phyloP scores from a whole-genome alignment of 2,329 filamentous ascomycete species.

The Neonectria sp. region DNA sequence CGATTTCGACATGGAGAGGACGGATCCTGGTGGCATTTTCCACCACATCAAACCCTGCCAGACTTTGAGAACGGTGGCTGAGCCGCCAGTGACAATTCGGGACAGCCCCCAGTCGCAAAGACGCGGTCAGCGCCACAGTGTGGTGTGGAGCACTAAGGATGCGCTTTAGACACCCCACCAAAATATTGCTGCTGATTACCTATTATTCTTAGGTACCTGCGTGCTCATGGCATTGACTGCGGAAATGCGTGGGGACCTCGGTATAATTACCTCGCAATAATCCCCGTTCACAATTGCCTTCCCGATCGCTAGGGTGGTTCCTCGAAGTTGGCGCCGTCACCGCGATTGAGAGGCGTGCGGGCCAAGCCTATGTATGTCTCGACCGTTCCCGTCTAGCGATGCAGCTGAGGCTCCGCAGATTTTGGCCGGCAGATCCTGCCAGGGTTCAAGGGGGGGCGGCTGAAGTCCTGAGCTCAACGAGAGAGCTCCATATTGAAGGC shows the following conservation, averaged over 20 bases:
- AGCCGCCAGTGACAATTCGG: neutral
- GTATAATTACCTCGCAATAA: no score
- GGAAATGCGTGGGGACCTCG: no score
- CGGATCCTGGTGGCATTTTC: neutral
- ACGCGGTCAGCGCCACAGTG: conserved; percentile 4
- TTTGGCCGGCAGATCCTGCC: conserved; percentile 7
- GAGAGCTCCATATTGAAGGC: neutral
- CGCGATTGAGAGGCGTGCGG: conserved; percentile 29
- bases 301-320: conserved; percentile 31
- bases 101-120: no score
- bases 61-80: conserved; percentile 11
- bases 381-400: conserved; percentile 24
- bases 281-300: neutral
- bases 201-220: neutral
- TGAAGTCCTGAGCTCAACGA: neutral
- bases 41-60: neutral
- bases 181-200: neutral
- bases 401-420: conserved; percentile 19
- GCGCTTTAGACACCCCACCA: neutral
- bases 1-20: neutral
- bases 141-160: no score
- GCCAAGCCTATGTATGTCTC: conserved; percentile 27
- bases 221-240: neutral
- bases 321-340: conserved; percentile 1
- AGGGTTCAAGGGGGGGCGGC: neutral